phyloP scores from a whole-genome alignment of 23 red algal genomes.

The Gracilaria domingensis region DNA sequence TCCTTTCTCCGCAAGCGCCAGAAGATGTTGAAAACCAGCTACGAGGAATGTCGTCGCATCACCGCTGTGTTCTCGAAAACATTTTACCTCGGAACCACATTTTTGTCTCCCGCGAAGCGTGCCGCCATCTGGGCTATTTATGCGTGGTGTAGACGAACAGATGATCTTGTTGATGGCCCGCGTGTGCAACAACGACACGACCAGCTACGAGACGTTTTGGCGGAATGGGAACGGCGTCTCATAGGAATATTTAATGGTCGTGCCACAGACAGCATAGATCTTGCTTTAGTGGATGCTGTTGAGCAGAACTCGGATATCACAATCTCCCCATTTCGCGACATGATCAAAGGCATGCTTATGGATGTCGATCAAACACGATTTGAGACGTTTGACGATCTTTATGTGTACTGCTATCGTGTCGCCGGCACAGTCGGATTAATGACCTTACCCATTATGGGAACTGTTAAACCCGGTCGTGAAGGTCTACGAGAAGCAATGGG shows the following conservation, averaged over 20 bases:
- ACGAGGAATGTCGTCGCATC: conserved; percentile 95
- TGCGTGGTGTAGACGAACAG: conserved; percentile 95
- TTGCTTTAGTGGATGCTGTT: conserved; percentile 82
- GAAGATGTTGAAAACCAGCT: conserved; percentile 64
- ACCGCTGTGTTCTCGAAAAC: conserved; percentile 93
- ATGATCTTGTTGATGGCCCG: conserved; percentile 97
- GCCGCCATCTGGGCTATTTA: conserved; percentile 97
- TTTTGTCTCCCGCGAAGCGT: conserved; percentile 78
- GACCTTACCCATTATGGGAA: conserved; percentile 95
- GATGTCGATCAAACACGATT: conserved; percentile 89
- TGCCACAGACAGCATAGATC: conserved; percentile 85
- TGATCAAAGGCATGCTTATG: conserved; percentile 99
- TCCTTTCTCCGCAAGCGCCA: conserved; percentile 65
- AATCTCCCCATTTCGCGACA: conserved; percentile 88
- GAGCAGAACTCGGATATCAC: conserved; percentile 60
- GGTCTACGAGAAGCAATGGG: conserved; percentile 78
- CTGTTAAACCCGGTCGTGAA: conserved; percentile 43
- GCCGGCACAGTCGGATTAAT: conserved; percentile 98
- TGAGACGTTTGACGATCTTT: conserved; percentile 93
- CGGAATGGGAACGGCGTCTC: conserved; percentile 79
- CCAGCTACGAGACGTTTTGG: conserved; percentile 63
- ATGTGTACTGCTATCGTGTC: conserved; percentile 99
- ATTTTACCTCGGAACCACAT: conserved; percentile 93
- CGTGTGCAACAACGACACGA: conserved; percentile 73
- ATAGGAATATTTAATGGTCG: conserved; percentile 68